Evolutionary conservation across 2,329 filamentous ascomycete genomes (phyloP).

Genomic region (Fusarium drepaniforme): DNA sequence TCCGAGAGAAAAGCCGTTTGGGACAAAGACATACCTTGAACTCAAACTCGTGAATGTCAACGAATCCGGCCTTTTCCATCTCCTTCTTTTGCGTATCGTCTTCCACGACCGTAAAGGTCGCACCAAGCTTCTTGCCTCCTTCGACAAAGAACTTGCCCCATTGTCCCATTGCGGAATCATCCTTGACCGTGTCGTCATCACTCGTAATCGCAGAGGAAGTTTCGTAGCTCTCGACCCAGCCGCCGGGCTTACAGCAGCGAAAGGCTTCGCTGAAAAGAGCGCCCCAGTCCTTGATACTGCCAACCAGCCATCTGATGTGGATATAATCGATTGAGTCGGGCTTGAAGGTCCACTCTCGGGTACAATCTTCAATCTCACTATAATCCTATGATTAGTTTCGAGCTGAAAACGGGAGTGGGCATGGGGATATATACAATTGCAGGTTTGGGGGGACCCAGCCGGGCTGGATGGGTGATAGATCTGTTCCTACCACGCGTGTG

Average conservation of each 20-base stretch:
- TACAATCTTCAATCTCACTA: slow-evolving; percentile 27
- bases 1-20: neutral
- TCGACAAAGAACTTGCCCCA: slow-evolving; percentile 28
- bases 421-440: neutral
- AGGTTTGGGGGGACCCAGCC: slow-evolving; percentile 48
- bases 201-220: slow-evolving; percentile 12
- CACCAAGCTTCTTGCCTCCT: slow-evolving; percentile 17
- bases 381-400: neutral
- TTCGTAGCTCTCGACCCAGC: slow-evolving; percentile 23
- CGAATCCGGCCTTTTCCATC: slow-evolving; percentile 19
- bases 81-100: slow-evolving; percentile 9
- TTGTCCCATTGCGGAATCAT: slow-evolving; percentile 10
- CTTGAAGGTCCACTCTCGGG: slow-evolving; percentile 19
- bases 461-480: slow-evolving; percentile 69
- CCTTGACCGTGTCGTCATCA: slow-evolving; percentile 13
- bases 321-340: slow-evolving; percentile 15
- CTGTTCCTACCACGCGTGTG: slow-evolving; percentile 59
- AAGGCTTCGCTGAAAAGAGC: slow-evolving; percentile 13
- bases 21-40: neutral
- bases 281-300: slow-evolving; percentile 20
- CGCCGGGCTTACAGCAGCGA: slow-evolving; percentile 13
- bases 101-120: slow-evolving; percentile 10
- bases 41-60: slow-evolving; percentile 13
- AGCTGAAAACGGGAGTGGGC: neutral
- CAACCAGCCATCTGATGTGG: slow-evolving; percentile 26